Evolutionary conservation across 495 filamentous ascomycete species (phyloP).

Genomic region (Penicillium daleae): DNA sequence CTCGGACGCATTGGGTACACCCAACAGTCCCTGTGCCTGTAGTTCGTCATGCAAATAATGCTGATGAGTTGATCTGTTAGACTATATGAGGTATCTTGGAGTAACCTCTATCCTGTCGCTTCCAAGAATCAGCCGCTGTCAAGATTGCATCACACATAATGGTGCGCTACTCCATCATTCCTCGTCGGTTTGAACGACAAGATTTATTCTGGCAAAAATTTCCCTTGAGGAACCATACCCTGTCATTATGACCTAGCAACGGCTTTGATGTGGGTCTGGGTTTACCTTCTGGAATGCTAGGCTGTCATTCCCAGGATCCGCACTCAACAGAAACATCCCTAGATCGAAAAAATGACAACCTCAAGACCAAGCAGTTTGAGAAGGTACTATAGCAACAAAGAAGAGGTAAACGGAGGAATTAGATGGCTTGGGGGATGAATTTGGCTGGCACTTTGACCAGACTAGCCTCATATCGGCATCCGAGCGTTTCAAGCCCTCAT

Average conservation of each 20-base stretch:
- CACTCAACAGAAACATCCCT: slow-evolving; percentile 22
- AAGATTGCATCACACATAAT: neutral
- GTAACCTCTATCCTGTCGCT: neutral
- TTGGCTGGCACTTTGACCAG: neutral
- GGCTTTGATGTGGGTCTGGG: slow-evolving; percentile 4
- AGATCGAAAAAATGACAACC: slow-evolving; percentile 12
- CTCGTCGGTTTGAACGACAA: neutral
- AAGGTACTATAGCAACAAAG: neutral
- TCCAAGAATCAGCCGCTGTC: neutral
- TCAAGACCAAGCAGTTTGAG: neutral
- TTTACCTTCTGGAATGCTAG: slow-evolving; percentile 22
- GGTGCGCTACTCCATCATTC: slow-evolving; percentile 20
- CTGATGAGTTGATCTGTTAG: neutral
- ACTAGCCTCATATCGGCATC: slow-evolving; percentile 16
- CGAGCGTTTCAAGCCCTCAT: slow-evolving; percentile 18
- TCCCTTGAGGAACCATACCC: neutral
- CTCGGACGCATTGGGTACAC: neutral
- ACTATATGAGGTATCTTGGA: neutral
- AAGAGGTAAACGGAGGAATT: neutral
- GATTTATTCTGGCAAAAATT: neutral
- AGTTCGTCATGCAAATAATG: neutral
- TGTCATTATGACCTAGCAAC: slow-evolving; percentile 26
- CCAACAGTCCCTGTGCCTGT: neutral
- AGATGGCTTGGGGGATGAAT: no score
- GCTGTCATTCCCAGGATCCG: slow-evolving; percentile 17